Percentiles rank a stretch among this genome's conserved stretches.
Conservation (phyloP, 1,284 basidiomycete species). For the Mycosarcoma maydis region DNA sequence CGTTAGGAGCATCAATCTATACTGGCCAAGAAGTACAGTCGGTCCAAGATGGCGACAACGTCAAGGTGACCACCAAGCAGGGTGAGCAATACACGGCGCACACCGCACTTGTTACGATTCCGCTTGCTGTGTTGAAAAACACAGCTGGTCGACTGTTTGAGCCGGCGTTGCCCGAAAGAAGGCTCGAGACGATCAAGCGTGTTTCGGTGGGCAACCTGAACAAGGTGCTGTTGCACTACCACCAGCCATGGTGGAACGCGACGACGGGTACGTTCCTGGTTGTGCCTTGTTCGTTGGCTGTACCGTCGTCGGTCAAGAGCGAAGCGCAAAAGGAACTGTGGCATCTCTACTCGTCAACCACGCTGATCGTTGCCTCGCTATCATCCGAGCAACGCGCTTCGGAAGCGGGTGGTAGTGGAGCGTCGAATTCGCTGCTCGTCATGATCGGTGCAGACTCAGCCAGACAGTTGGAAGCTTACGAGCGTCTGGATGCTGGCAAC, state of each 20-base stretch:
- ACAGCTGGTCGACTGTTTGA: constrained; percentile 56
- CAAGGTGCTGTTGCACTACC: constrained; percentile 68
- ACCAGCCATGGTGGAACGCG: constrained; percentile 69
- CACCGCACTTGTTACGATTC: constrained; percentile 65
- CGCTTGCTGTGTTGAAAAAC: constrained; percentile 67
- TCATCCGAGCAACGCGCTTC: constrained; percentile 15
- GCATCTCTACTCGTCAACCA: constrained; percentile 49
- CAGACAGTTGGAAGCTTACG: constrained; percentile 58
- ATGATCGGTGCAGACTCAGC: constrained; percentile 67
- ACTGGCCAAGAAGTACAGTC: constrained; percentile 61
- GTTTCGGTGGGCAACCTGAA: constrained; percentile 62
- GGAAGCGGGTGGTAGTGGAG: constrained; percentile 32
- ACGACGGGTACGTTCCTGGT: constrained; percentile 68
- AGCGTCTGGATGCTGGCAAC: constrained; percentile 54
- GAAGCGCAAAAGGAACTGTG: constrained; percentile 31
- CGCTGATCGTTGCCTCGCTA: constrained; percentile 68
- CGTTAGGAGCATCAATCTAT: constrained; percentile 66
- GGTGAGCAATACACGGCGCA: constrained; percentile 51
- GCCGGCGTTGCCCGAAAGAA: constrained; percentile 62
- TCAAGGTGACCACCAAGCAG: constrained; percentile 40
- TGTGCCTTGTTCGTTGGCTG: constrained; percentile 58
- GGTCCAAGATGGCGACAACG: constrained; percentile 19
- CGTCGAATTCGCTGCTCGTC: constrained; percentile 67
- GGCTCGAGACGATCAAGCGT: constrained; percentile 61
- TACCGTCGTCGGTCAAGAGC: constrained; percentile 22